Conservation (phyloP, 108 stramenopile genomes). For the Schizochytrium sp. region DNA sequence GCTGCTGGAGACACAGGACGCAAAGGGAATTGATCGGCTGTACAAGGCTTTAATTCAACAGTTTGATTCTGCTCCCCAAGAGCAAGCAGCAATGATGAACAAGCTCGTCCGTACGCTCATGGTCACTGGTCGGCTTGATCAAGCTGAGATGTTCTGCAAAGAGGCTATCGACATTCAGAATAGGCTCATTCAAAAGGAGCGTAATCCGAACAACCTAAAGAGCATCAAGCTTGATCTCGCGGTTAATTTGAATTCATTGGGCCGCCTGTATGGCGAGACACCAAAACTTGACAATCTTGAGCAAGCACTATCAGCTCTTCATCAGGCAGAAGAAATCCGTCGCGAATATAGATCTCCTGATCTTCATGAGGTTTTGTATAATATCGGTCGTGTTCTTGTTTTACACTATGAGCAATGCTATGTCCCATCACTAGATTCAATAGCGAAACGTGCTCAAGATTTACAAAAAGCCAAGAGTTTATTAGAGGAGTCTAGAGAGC, state of each 20-base stretch:
- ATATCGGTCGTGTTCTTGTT: slow-evolving; percentile 9
- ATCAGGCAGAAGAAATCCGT: not conserved
- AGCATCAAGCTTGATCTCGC: slow-evolving; percentile 18
- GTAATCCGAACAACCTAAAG: not conserved
- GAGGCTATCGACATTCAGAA: slow-evolving; percentile 8
- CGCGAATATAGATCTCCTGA: not conserved
- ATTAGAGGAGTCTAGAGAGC: not conserved
- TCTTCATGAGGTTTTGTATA: not conserved
- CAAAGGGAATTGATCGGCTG: not conserved
- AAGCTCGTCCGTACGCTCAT: not conserved
- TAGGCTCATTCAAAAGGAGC: not conserved
- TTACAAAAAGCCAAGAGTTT: not conserved
- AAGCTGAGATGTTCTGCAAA: not conserved
- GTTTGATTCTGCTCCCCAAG: not conserved
- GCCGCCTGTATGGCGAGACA: not conserved
- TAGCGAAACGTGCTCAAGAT: not conserved
- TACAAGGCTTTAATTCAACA: not conserved
- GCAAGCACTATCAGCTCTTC: not conserved
- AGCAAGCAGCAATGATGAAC: not conserved
- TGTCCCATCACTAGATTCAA: not conserved
- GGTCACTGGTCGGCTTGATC: not conserved
- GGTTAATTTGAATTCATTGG: not conserved
- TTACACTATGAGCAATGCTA: not conserved
- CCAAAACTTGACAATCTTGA: not conserved
- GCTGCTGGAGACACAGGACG: not conserved